phyloP scores from a whole-genome alignment of 106 monocot genomes.

The Acorus calamus region DNA sequence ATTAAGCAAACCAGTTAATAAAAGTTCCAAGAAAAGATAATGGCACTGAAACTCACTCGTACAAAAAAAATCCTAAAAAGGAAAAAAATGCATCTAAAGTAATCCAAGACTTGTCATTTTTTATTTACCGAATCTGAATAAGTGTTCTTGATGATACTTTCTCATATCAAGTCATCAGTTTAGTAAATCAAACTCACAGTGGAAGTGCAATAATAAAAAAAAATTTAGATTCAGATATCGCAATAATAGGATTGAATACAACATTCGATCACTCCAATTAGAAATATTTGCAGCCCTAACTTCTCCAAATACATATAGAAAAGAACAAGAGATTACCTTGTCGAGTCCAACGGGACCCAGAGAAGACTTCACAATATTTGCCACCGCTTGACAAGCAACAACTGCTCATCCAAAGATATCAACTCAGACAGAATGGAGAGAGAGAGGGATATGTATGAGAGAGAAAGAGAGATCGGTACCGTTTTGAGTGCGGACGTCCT shows the following conservation, averaged over 20 bases:
- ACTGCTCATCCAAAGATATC: slow-evolving; percentile 27
- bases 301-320: neutral
- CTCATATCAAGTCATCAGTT: no score
- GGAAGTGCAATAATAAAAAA: no score
- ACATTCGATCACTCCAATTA: no score
- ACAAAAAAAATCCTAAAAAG: neutral
- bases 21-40: neutral
- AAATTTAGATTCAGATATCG: no score
- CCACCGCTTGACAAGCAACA: slow-evolving; percentile 85
- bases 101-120: neutral
- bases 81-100: neutral
- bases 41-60: neutral
- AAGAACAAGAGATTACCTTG: slow-evolving; percentile 38
- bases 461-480: slow-evolving; percentile 19
- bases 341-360: slow-evolving; percentile 98
- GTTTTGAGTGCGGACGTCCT: slow-evolving; percentile 94
- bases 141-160: no score
- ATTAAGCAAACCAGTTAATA: slow-evolving; percentile 1
- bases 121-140: no score
- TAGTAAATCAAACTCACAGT: no score
- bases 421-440: neutral
- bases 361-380: slow-evolving; percentile 94
- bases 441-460: neutral
- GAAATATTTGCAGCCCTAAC: neutral
- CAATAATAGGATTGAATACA: no score